These are phyloP conservation scores for Paracoccidioides lutzii DNA, from an alignment of 2,329 filamentous ascomycete species.

Conservation along the genomic window DNA sequence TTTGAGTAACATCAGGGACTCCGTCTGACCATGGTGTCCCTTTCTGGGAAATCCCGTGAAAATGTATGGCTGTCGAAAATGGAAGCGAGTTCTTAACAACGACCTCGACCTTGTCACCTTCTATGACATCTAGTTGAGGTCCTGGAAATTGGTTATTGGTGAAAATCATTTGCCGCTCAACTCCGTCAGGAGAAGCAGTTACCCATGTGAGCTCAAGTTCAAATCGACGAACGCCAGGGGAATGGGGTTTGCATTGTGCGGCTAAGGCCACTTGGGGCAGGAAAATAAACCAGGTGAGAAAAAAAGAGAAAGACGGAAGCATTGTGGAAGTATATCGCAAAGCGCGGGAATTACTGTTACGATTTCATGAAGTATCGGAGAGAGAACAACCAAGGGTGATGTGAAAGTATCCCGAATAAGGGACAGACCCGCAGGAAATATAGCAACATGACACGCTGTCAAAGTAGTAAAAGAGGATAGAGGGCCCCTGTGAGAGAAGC, in stretches of 20 bases:
- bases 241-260: not conserved
- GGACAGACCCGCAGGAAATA: not conserved
- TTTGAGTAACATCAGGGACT: constrained; percentile 12
- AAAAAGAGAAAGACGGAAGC: not conserved
- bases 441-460: not conserved
- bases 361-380: not conserved
- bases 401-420: not conserved
- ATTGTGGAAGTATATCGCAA: not conserved
- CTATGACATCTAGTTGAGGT: constrained; percentile 9
- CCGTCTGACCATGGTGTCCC: constrained; percentile 15
- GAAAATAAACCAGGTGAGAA: not conserved
- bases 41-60: constrained; percentile 26
- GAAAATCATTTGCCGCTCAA: constrained; percentile 10
- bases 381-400: no score
- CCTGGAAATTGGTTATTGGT: constrained; percentile 12
- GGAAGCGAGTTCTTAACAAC: constrained; percentile 10
- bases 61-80: constrained; percentile 12
- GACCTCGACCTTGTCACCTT: constrained; percentile 9
- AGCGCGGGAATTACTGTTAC: not conserved
- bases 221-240: not conserved
- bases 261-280: not conserved
- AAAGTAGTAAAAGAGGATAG: no score
- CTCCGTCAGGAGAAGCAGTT: constrained; percentile 14
- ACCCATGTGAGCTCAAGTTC: constrained; percentile 6
- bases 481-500: no score